These are phyloP conservation scores for Amoebophrya sp. DNA, from an alignment of 169 alveolate genomes.

Conservation along the genomic window DNA sequence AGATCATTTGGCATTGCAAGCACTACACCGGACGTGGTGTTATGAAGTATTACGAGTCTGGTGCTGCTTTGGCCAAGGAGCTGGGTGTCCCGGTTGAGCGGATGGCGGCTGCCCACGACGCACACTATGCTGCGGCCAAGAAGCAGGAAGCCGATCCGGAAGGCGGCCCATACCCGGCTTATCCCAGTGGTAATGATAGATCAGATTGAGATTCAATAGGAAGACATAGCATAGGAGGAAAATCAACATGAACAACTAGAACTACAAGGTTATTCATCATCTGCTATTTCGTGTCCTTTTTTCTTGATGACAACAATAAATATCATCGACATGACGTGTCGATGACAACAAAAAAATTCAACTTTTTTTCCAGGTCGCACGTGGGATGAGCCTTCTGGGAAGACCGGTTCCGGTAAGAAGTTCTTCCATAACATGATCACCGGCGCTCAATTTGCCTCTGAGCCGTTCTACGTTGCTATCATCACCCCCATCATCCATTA, in stretches of 20 bases:
- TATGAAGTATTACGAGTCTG: slow-evolving; percentile 46
- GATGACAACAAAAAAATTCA: no score
- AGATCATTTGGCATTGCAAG: slow-evolving; percentile 51
- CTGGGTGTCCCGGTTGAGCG: slow-evolving; percentile 34
- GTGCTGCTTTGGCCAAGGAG: slow-evolving; percentile 44
- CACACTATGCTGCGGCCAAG: slow-evolving; percentile 40
- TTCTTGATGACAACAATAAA: no score
- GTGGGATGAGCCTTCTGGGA: slow-evolving; percentile 39
- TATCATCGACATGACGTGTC: no score
- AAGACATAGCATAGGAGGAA: no score
- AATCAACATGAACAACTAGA: no score
- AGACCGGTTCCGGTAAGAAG: slow-evolving; percentile 46
- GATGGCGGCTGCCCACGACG: slow-evolving; percentile 37
- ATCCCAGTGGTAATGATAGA: slow-evolving; percentile 46
- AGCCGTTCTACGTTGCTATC: slow-evolving; percentile 48
- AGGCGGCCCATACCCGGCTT: slow-evolving; percentile 44
- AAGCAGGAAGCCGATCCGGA: slow-evolving; percentile 48
- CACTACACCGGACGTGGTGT: slow-evolving; percentile 43
- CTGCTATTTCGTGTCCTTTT: no score
- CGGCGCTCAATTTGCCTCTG: slow-evolving; percentile 46
- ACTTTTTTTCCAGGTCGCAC: no score
- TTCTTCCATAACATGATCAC: slow-evolving; percentile 51
- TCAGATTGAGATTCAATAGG: no score
- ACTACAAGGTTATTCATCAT: no score
- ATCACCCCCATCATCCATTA: slow-evolving; percentile 56